A percentile compares a stretch with the other conserved stretches of the same genome.
These are phyloP conservation scores for Sarocladium strictum DNA, from an alignment of 2,329 filamentous ascomycete genomes.

Conservation along the genomic window DNA sequence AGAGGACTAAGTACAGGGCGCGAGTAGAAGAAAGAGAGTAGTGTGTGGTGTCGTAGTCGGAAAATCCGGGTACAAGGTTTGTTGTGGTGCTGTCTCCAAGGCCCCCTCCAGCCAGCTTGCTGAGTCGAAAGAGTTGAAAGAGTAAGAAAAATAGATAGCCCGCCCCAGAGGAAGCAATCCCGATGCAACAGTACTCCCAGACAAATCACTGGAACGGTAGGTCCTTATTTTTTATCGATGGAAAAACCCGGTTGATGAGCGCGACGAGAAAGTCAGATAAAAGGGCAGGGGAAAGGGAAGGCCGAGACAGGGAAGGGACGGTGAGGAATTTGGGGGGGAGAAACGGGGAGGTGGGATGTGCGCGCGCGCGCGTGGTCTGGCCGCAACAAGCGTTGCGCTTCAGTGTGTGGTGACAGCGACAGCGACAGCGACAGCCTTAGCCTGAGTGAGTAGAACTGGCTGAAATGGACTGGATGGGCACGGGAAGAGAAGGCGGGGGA, in stretches of 20 bases:
- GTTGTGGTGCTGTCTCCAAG: constrained; percentile 1
- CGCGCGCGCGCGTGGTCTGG: neutral
- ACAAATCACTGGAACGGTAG: too few species aligned
- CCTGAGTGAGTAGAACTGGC: constrained; percentile 2
- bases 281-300: neutral
- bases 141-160: too few species aligned
- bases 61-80: constrained; percentile 8
- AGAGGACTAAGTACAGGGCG: neutral
- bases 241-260: too few species aligned
- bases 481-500: neutral
- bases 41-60: constrained; percentile 1
- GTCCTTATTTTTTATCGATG: too few species aligned
- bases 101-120: neutral
- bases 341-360: neutral
- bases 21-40: too few species aligned
- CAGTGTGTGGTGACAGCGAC: neutral
- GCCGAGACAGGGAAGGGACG: constrained; percentile 6
- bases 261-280: neutral
- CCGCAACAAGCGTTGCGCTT: neutral
- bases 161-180: too few species aligned
- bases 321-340: constrained; percentile 8
- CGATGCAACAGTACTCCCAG: too few species aligned
- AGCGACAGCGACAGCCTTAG: neutral
- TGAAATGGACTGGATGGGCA: neutral
- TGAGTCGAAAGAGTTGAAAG: constrained; percentile 7